Evolutionary conservation across 129 eudicot species (phyloP), one percentile per base, ranked within the genome.

Genomic region (Gnaphalium uliginosum): DNA sequence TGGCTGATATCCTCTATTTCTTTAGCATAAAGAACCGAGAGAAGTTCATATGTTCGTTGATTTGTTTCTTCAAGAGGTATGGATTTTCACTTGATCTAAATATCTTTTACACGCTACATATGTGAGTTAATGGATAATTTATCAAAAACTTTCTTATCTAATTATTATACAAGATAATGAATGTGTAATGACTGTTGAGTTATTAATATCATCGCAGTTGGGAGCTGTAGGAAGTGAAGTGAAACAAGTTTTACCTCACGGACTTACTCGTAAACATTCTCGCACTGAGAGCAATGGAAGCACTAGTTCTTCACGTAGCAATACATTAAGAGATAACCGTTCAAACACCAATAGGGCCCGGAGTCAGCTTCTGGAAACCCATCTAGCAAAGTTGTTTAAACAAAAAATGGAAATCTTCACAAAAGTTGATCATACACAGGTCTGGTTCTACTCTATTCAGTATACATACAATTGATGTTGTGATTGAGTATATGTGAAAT

Each of bases 21-120:
- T 29, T 19, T 84, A 95, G 99, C 97, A 95, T 83, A 95, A 95
- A 81, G 99, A 91, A 84, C 99, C 99, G 41, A 84, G 99, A 84
- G 97, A 95, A 87, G 99, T 95, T 65, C 99, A 95, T 79, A 95
- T 91, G 97, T 95, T 91, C 70, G 99, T 91, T 81, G 97, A 91
- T 86, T 79, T 95, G 67, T 88, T 95, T 81, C 92, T 91, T 81
- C 97, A 91, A 69, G 95, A 95, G 99, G 99, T 71, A 79, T 15
- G 59, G 37, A 33, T 86, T 62, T 78, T 68, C 57, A 61, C 35
- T 58, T 59, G 75, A n/a, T 73, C 25, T 70, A 43, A 9, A 37
- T 37, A 25, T 51, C 33, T 19, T 46, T 54, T 76, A 54, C 25
- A 29, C 25, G 56, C 51, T 39, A 10, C 65, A 50, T 54, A 69